These are phyloP conservation scores for Aaosphaeria pasadenensis DNA, from an alignment of 2,329 filamentous ascomycete genomes.

Conservation along the genomic window DNA sequence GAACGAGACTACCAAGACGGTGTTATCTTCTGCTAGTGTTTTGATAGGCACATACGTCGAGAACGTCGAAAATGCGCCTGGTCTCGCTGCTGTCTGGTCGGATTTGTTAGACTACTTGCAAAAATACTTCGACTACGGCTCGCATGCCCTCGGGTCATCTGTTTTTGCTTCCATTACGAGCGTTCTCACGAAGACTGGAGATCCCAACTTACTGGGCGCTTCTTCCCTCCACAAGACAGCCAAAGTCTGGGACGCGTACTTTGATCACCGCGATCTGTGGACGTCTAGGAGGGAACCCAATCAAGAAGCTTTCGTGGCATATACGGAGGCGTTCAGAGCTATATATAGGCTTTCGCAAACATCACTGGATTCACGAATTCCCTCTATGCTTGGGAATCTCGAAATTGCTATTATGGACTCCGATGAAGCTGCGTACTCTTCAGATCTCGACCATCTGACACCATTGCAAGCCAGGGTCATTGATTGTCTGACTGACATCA, in stretches of 20 bases:
- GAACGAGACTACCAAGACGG: slow-evolving; percentile 40
- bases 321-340: slow-evolving; percentile 71
- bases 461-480: slow-evolving; percentile 69
- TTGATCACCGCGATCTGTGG: slow-evolving; percentile 22
- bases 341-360: slow-evolving; percentile 72
- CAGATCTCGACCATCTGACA: slow-evolving; percentile 71
- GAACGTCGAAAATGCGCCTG: slow-evolving; percentile 62
- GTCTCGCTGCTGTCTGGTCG: slow-evolving; percentile 73
- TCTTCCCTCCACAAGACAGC: slow-evolving; percentile 29
- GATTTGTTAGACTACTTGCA: slow-evolving; percentile 69
- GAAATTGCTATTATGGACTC: slow-evolving; percentile 69
- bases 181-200: slow-evolving; percentile 34
- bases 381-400: slow-evolving; percentile 68
- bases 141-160: slow-evolving; percentile 41
- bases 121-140: slow-evolving; percentile 40
- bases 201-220: slow-evolving; percentile 17
- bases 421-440: slow-evolving; percentile 64
- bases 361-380: slow-evolving; percentile 61
- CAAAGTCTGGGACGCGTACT: slow-evolving; percentile 34
- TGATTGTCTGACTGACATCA: slow-evolving; percentile 64
- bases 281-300: slow-evolving; percentile 46
- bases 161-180: slow-evolving; percentile 40
- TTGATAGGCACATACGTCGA: slow-evolving; percentile 76
- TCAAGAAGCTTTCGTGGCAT: slow-evolving; percentile 81
- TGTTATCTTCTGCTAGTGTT: slow-evolving; percentile 38